Evolutionary conservation across 2,329 filamentous ascomycete species (phyloP).

Genomic region (Didymella pinodella): DNA sequence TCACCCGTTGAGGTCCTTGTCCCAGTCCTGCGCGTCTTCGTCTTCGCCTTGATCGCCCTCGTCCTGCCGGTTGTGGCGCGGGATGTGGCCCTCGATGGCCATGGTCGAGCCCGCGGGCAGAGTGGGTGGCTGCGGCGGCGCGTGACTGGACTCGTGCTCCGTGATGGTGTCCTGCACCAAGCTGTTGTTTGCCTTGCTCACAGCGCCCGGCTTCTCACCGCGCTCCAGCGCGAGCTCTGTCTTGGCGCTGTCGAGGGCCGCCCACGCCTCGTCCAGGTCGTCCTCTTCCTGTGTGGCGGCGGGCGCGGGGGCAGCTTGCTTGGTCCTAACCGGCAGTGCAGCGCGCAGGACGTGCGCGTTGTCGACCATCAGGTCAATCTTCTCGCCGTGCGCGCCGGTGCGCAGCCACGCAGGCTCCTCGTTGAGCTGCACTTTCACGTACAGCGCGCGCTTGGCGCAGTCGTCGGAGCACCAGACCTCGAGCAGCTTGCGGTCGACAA

Average conservation of each 20-base stretch:
- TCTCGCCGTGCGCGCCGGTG: slow-evolving; percentile 56
- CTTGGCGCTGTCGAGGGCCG: slow-evolving; percentile 45
- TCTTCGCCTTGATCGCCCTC: slow-evolving; percentile 30
- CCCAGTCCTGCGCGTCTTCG: slow-evolving; percentile 47
- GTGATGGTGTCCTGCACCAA: slow-evolving; percentile 45
- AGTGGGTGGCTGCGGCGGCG: slow-evolving; percentile 39
- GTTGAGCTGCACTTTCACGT: slow-evolving; percentile 86
- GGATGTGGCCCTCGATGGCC: slow-evolving; percentile 51
- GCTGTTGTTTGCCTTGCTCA: slow-evolving; percentile 43
- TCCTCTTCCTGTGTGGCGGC: slow-evolving; percentile 40
- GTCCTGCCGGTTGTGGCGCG: slow-evolving; percentile 29
- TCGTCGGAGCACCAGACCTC: slow-evolving; percentile 87
- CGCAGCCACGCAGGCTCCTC: slow-evolving; percentile 88
- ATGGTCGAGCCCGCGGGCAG: slow-evolving; percentile 40
- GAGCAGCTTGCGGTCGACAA: slow-evolving; percentile 74
- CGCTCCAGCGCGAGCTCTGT: slow-evolving; percentile 55
- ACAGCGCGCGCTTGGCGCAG: slow-evolving; percentile 82
- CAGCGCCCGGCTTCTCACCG: slow-evolving; percentile 50
- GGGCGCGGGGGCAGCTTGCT: slow-evolving; percentile 21
- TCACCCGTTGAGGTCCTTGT: slow-evolving; percentile 44
- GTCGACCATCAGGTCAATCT: slow-evolving; percentile 53
- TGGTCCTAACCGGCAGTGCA: slow-evolving; percentile 42
- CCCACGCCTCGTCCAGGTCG: slow-evolving; percentile 45
- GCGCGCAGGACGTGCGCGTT: slow-evolving; percentile 39
- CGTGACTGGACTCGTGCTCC: slow-evolving; percentile 35